Conservation (phyloP, 306 rosid genomes). For the Pyrus pyrifolia region DNA sequence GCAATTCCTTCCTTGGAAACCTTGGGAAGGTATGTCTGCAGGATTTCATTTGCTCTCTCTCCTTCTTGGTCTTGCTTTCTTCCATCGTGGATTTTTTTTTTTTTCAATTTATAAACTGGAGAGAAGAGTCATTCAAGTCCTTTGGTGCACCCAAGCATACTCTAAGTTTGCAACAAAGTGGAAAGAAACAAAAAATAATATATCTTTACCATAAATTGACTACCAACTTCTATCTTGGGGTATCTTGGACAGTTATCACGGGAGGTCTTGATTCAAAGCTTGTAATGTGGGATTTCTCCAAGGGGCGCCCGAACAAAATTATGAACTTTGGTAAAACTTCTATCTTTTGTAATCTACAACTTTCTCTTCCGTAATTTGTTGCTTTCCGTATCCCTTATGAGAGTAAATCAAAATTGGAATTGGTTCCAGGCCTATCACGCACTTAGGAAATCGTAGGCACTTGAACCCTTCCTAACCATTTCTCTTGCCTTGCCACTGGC, state of each 20-base stretch:
- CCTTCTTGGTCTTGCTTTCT: too few relatives aligned
- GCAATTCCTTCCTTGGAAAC: constrained; percentile 96
- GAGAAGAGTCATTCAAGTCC: not conserved
- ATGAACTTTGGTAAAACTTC: constrained; percentile 57
- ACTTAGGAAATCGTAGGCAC: not conserved
- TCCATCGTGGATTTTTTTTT: not conserved
- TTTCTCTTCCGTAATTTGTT: not conserved
- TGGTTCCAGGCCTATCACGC: not conserved
- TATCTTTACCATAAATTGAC: not conserved
- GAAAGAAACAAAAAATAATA: not conserved
- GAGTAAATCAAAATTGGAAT: not conserved
- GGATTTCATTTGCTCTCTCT: too few relatives aligned
- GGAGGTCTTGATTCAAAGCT: constrained; percentile 94
- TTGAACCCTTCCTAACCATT: not conserved
- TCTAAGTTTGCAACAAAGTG: not conserved
- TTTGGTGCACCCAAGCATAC: not conserved
- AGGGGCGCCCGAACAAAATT: constrained; percentile 63
- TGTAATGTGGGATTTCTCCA: constrained; percentile 87
- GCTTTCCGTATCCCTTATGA: not conserved
- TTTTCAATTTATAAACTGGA: not conserved
- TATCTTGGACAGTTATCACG: constrained; percentile 52
- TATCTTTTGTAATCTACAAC: constrained; percentile 1
- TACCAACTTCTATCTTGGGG: constrained; percentile 7
- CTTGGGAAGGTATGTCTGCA: constrained; percentile 75
- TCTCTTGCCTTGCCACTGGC: not conserved